Evolutionary conservation across 1,284 basidiomycete genomes (phyloP).

Genomic region (Fomitiporia mediterranea): DNA sequence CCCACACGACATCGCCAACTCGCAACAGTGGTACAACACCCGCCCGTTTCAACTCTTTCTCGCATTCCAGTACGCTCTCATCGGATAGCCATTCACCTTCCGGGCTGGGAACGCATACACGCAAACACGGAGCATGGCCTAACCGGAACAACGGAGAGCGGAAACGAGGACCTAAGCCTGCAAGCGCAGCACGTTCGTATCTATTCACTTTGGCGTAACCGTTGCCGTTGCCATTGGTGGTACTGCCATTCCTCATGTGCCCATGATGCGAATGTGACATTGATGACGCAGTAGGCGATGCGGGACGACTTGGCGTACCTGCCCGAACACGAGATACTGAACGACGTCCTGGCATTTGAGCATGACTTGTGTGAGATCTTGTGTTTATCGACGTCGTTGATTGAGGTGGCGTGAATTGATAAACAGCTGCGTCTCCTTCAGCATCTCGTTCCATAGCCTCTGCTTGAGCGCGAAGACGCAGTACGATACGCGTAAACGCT

Average conservation of each 20-base stretch:
- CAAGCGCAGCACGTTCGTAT: constrained; percentile 1
- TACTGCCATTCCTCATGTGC: neutral
- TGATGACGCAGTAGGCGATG: constrained; percentile 8
- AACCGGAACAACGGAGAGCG: constrained; percentile 62
- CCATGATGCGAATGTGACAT: constrained; percentile 7
- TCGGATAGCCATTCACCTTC: constrained; percentile 81
- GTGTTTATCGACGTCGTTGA: constrained; percentile 16
- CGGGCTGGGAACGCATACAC: constrained; percentile 76
- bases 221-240: neutral
- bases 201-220: constrained; percentile 3
- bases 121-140: constrained; percentile 64
- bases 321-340: constrained; percentile 12
- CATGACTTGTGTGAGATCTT: constrained; percentile 15
- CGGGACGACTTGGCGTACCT: constrained; percentile 14
- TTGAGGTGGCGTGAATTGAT: constrained; percentile 18
- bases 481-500: constrained; percentile 68
- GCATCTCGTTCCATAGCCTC: constrained; percentile 40
- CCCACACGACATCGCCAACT: constrained; percentile 78
- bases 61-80: constrained; percentile 70
- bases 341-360: constrained; percentile 16
- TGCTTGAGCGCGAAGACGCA: constrained; percentile 69
- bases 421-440: constrained; percentile 17
- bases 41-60: constrained; percentile 66
- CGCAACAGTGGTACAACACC: constrained; percentile 55
- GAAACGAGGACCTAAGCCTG: constrained; percentile 35